These are phyloP conservation scores for Geotrichum citri-aurantii DNA, from an alignment of 1,139 yeast species.

Conservation along the genomic window DNA sequence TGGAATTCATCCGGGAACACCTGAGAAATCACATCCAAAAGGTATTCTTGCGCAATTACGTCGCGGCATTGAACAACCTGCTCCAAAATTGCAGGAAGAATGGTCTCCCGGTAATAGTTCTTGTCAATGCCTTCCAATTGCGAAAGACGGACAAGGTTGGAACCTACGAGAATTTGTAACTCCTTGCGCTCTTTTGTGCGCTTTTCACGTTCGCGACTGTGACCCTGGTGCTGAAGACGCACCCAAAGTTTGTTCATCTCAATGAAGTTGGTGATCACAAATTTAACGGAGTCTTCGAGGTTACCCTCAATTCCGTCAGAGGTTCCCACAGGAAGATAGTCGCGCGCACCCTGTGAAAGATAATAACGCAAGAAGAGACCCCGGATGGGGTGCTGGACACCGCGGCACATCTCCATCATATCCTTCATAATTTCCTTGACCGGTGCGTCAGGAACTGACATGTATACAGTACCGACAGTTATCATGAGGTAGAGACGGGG, in stretches of 20 bases:
- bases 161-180: constrained; percentile 85
- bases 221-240: constrained; percentile 92
- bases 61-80: constrained; percentile 92
- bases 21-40: constrained; percentile 84
- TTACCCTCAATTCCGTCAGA: constrained; percentile 41
- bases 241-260: constrained; percentile 99
- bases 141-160: constrained; percentile 81
- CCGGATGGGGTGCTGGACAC: constrained; percentile 89
- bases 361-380: constrained; percentile 88
- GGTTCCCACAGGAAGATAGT: constrained; percentile 48
- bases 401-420: constrained; percentile 96
- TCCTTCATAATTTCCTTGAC: constrained; percentile 84
- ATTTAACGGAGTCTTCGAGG: constrained; percentile 60
- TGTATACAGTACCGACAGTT: constrained; percentile 86
- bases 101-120: constrained; percentile 52
- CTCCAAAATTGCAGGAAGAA: constrained; percentile 77
- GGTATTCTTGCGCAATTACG: constrained; percentile 83
- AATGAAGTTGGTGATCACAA: constrained; percentile 77
- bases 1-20: constrained; percentile 95
- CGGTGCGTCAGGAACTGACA: constrained; percentile 75
- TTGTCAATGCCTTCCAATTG: constrained; percentile 76
- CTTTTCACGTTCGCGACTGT: constrained; percentile 70
- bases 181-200: constrained; percentile 80
- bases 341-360: constrained; percentile 76
- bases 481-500: constrained; percentile 93